Conservation (phyloP, 2,329 filamentous ascomycete genomes). For the Aureobasidium sp. region DNA sequence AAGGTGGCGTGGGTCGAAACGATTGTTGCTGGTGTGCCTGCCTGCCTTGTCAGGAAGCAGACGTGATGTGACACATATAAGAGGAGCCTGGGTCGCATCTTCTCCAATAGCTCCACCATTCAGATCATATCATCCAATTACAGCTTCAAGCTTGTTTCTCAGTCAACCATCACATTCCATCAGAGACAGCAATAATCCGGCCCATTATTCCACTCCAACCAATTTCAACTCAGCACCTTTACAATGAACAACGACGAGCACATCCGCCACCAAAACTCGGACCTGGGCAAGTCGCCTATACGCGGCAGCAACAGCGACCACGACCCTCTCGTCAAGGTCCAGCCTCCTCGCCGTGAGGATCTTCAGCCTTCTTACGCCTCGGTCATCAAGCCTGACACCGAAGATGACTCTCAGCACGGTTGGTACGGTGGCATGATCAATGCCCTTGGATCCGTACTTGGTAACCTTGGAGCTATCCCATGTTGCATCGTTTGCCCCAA, state of each 20-base stretch:
- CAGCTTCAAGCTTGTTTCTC: background rate
- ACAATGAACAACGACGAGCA: slow-evolving; percentile 20
- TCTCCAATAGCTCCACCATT: background rate
- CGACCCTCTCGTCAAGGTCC: slow-evolving; percentile 47
- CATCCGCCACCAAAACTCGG: background rate
- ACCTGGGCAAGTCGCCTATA: slow-evolving; percentile 28
- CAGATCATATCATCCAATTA: background rate
- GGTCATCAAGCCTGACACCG: slow-evolving; percentile 53
- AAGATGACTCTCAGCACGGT: slow-evolving; percentile 64
- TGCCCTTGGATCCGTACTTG: slow-evolving; percentile 64
- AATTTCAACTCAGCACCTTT: background rate
- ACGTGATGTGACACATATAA: slow-evolving; percentile 10
- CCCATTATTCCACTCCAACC: background rate
- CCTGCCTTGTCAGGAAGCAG: background rate
- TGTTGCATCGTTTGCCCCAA: slow-evolving; percentile 92
- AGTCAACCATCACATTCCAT: slow-evolving; percentile 4
- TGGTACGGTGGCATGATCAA: slow-evolving; percentile 92
- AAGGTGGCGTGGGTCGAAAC: slow-evolving; percentile 2
- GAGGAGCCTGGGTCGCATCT: background rate
- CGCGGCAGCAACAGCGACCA: slow-evolving; percentile 21
- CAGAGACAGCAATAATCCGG: background rate
- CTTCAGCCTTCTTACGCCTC: slow-evolving; percentile 77
- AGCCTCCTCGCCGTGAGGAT: slow-evolving; percentile 75
- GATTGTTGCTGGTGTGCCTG: slow-evolving; percentile 14
- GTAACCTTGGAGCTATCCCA: slow-evolving; percentile 76